Base-by-base conservation (phyloP, 257 asterid species). In the Lithospermum erythrorhizon region DNA sequence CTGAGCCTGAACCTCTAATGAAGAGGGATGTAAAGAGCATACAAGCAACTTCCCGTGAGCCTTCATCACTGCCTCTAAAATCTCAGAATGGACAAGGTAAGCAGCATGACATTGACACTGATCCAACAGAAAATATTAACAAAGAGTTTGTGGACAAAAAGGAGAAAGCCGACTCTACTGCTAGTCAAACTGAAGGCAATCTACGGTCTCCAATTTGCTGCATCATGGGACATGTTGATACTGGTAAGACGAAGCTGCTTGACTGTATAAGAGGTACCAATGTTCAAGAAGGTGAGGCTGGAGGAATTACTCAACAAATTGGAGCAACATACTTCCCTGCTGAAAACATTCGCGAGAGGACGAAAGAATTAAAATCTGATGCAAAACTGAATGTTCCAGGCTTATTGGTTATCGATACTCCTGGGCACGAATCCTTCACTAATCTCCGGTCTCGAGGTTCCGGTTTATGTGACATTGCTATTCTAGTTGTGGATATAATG, bases 251-350 rank as follows among this genome's bases (percentile, higher is more conserved):
- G 22, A 89, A 89, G 78, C 77, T 93, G 65, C 97, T 93, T 60
- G 99, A 93, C 59, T 93, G 97, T 78, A 87, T 93, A 69, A 75
- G 99, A 71, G 95, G 99, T 47, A 89, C 99, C 63, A 83, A 87
- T 76, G 97, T 93, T 75, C 97, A 93, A 82, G 99, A 87, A 81
- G 99, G 99, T 29, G 99, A 93, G 78, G 99, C 99, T 67, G 99
- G 97, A 68, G 97, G 99, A 61, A 89, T 87, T 71, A 93, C 97
- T 20, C 97, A 93, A 72, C 99, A 93, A 74, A 93, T 89, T 75
- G 97, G 99, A 63, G 97, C 99, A 5, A 93, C 99, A 35, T 93
- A 93, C 75, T 87, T 93, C 73, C 99, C 97, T 20, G 94, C 95
- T 32, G 95, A 76, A 73, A 93, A 93, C 77, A 89, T 93, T 66